Evolutionary conservation across 495 filamentous ascomycete species (phyloP).

Genomic region (Bombardia bombarda): DNA sequence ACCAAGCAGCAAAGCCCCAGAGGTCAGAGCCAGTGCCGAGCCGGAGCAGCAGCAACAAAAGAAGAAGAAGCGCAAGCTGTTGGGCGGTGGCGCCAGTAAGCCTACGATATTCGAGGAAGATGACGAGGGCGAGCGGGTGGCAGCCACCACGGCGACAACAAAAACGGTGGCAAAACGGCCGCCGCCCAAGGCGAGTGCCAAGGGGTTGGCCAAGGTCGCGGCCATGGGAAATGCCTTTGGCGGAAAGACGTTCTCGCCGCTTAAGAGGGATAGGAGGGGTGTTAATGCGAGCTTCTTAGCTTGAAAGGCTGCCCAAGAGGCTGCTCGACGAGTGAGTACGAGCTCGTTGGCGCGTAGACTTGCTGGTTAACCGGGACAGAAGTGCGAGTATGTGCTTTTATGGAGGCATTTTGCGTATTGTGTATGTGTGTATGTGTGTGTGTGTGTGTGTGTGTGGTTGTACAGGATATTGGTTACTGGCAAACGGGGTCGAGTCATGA

Average conservation of each 20-base stretch:
- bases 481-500: no score
- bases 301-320: slow-evolving; percentile 11
- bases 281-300: slow-evolving; percentile 46
- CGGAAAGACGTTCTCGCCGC: slow-evolving; percentile 59
- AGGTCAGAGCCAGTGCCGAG: slow-evolving; percentile 1
- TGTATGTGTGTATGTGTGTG: no score
- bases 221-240: slow-evolving; percentile 25
- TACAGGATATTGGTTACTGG: no score
- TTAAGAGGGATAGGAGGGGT: slow-evolving; percentile 69
- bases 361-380: no score
- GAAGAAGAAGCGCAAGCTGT: slow-evolving; percentile 65
- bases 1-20: background rate
- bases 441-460: no score
- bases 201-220: slow-evolving; percentile 16
- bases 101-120: slow-evolving; percentile 63
- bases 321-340: background rate
- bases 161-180: slow-evolving; percentile 26
- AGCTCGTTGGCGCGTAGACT: background rate
- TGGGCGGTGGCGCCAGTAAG: slow-evolving; percentile 58
- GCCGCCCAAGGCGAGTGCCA: slow-evolving; percentile 28
- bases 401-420: no score
- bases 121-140: slow-evolving; percentile 44
- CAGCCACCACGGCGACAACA: slow-evolving; percentile 2
- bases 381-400: no score
- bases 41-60: slow-evolving; percentile 23